Conservation (phyloP, 1,139 yeast species). For the Suhomyces kunorum region DNA sequence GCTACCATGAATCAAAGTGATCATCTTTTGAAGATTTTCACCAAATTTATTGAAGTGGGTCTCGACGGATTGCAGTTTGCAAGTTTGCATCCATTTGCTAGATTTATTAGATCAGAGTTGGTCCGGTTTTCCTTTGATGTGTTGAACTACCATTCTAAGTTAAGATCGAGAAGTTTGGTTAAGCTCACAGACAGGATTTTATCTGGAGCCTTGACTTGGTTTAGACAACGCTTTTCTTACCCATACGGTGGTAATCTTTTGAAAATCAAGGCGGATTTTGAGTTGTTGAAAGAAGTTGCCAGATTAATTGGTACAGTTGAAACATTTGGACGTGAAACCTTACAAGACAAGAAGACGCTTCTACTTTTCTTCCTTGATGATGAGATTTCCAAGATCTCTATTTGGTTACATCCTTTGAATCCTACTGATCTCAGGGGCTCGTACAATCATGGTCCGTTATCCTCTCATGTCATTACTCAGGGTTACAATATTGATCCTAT, state of each 20-base stretch:
- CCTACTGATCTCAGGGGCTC: constrained; percentile 47
- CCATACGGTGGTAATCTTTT: constrained; percentile 86
- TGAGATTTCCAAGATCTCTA: constrained; percentile 69
- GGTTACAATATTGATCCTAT: constrained; percentile 74
- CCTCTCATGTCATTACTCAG: constrained; percentile 38
- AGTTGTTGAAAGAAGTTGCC: constrained; percentile 57
- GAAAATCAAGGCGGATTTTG: constrained; percentile 69
- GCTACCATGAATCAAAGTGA: constrained; percentile 76
- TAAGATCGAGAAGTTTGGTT: constrained; percentile 48
- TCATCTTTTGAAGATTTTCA: constrained; percentile 69
- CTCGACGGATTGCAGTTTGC: constrained; percentile 58
- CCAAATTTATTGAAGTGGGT: constrained; percentile 61
- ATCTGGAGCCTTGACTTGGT: constrained; percentile 79
- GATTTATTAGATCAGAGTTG: constrained; percentile 74
- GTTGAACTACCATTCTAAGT: constrained; percentile 53
- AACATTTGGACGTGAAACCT: constrained; percentile 25
- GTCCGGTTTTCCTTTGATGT: constrained; percentile 68
- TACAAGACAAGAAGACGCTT: constrained; percentile 51
- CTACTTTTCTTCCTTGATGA: constrained; percentile 67
- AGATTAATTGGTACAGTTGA: constrained; percentile 28
- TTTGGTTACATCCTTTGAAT: constrained; percentile 77
- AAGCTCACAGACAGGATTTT: constrained; percentile 54
- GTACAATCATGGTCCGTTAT: constrained; percentile 34
- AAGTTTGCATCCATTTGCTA: constrained; percentile 79
- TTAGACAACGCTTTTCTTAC: constrained; percentile 59